phyloP scores from a whole-genome alignment of 805 yeast genomes.

The Saccharomycopsis sp. region DNA sequence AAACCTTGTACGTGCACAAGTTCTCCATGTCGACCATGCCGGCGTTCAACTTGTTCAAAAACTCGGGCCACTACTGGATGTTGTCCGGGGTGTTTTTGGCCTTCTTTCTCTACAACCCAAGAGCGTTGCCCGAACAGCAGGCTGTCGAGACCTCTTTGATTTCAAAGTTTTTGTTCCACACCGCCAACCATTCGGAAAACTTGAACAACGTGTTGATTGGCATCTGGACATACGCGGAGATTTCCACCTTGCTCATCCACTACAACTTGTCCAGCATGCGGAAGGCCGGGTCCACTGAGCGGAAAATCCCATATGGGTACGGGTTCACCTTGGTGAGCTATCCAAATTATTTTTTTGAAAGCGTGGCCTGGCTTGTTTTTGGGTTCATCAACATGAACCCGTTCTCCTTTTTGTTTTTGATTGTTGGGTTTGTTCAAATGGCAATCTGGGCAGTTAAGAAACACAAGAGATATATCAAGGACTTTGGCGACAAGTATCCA shows the following conservation, averaged over 20 bases:
- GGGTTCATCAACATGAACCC: slow-evolving; percentile 69
- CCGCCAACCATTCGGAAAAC: slow-evolving; percentile 18
- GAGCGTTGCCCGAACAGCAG: slow-evolving; percentile 20
- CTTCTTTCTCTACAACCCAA: slow-evolving; percentile 35
- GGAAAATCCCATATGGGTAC: slow-evolving; percentile 73
- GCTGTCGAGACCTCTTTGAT: not conserved
- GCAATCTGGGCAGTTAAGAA: slow-evolving; percentile 85
- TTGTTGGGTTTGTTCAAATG: slow-evolving; percentile 77
- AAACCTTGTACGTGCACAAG: slow-evolving; percentile 74
- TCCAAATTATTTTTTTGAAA: slow-evolving; percentile 92
- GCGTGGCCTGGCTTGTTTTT: slow-evolving; percentile 62
- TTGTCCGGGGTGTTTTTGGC: slow-evolving; percentile 60
- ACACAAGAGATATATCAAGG: slow-evolving; percentile 56
- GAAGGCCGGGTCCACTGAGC: slow-evolving; percentile 43
- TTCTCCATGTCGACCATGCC: slow-evolving; percentile 95
- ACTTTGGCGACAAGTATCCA: slow-evolving; percentile 74
- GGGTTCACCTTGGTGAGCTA: slow-evolving; percentile 75
- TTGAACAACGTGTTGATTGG: slow-evolving; percentile 28
- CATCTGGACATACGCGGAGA: slow-evolving; percentile 52
- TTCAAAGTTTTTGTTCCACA: slow-evolving; percentile 17
- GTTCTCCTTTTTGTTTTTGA: slow-evolving; percentile 61
- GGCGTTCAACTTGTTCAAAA: slow-evolving; percentile 72
- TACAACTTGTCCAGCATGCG: slow-evolving; percentile 49
- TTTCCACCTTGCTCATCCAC: slow-evolving; percentile 68
- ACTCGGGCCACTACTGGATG: slow-evolving; percentile 89